Conservation (phyloP, 2,329 filamentous ascomycete genomes). For the Fusarium sp. region DNA sequence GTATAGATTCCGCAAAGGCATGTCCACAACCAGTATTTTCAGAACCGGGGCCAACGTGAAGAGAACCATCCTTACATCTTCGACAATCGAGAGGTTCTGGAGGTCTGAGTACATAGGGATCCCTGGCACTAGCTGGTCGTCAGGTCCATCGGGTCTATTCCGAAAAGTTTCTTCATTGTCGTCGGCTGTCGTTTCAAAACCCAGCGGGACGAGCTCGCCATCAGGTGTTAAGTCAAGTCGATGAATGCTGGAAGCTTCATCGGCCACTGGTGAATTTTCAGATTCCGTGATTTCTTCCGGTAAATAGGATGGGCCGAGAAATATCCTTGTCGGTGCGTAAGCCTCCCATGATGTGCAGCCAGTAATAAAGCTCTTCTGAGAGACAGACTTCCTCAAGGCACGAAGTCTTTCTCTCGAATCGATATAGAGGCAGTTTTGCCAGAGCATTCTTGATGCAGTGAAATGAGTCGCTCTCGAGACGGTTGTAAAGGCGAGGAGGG, state of each 20-base stretch:
- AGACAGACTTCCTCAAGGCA: constrained; percentile 54
- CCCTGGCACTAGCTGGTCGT: too few species aligned
- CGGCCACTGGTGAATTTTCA: neutral
- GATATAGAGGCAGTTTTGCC: constrained; percentile 30
- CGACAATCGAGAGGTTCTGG: constrained; percentile 3
- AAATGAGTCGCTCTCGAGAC: constrained; percentile 17
- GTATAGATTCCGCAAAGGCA: constrained; percentile 33
- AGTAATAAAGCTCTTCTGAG: neutral
- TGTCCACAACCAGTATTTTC: constrained; percentile 36
- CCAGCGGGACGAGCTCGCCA: too few species aligned
- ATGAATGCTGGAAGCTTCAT: too few species aligned
- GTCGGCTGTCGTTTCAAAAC: neutral
- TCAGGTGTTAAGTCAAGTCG: too few species aligned
- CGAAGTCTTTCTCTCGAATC: constrained; percentile 5
- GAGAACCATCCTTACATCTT: constrained; percentile 14
- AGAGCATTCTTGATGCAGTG: constrained; percentile 16
- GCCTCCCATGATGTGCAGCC: neutral
- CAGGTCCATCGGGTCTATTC: neutral
- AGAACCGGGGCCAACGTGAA: constrained; percentile 26
- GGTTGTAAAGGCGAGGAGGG: constrained; percentile 20
- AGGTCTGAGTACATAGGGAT: too few species aligned
- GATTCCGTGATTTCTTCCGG: rapidly evolving
- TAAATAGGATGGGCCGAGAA: constrained; percentile 4
- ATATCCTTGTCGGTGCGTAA: constrained; percentile 4
- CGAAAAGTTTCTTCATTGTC: neutral